Evolutionary conservation across 352 stramenopile species (phyloP), one percentile per base, ranked within the genome.

Genomic region (Pythium apleroticum): DNA sequence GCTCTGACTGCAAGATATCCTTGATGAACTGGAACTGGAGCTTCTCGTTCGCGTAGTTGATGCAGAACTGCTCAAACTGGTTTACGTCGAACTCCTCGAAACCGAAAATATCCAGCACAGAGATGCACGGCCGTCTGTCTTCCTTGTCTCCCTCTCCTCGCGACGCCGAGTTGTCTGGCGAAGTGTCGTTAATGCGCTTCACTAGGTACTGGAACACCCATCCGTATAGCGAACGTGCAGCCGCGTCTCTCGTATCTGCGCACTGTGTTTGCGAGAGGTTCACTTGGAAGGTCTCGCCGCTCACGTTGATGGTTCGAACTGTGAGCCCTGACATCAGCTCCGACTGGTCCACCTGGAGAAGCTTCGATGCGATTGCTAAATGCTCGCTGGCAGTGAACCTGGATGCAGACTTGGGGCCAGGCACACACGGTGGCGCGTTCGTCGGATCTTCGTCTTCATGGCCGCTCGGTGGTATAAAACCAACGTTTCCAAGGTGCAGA

Each of bases 41-140:
- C 83, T 96, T 82, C 72, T 96, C 91, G 75, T 97, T 97, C 31
- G 89, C 89, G 63, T 97, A 97, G 72, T 97, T 97, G 73, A 97
- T 97, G 50, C 90, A 95, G 61, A 97, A 96, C 69, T 97, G 90
- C 65, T 97, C 90, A 63, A 97, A 97, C 53, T 81, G 75, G 69
- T 96, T 96, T 22, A 81, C 58, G 3, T 89, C 73, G 61, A 97
- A 96, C 58, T 88, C 82, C 70, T 97, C 90, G 63, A 97, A 97
- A 5, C 90, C 90, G 45, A 97, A 97, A 35, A 97, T 96, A 71
- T 97, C 90, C 25, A 97, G 65, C 14, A 97, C 77, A 4, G 88
- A 88, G 46, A 97, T 96, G 22, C 77, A 93, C 0, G 72, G 73
- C 27, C 54, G 57, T 27, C 68, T 57, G 17, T 69, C 66, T 24